Evolutionary conservation across 805 yeast genomes (phyloP).

Genomic region (Pichia thaimueangensis): DNA sequence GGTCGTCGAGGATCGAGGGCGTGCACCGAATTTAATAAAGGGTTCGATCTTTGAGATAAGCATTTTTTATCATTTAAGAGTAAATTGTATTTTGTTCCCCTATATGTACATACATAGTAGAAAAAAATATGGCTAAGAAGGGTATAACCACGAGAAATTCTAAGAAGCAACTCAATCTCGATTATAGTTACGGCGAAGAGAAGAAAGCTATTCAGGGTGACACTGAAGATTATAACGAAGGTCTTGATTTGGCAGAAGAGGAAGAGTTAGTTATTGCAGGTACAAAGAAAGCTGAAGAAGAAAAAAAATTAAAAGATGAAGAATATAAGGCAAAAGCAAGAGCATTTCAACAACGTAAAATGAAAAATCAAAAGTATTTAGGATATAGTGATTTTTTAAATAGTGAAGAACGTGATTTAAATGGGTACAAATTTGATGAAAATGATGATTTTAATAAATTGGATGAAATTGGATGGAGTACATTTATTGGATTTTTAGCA

Average conservation of each 20-base stretch:
- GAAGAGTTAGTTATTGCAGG: slow-evolving; percentile 17
- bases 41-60: too few species aligned
- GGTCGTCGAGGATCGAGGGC: too few species aligned
- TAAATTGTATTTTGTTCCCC: too few species aligned
- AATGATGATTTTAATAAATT: slow-evolving; percentile 12
- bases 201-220: not conserved
- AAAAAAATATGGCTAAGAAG: not conserved
- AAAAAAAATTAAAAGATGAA: not conserved
- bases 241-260: slow-evolving; percentile 3
- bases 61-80: too few species aligned
- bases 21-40: too few species aligned
- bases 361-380: slow-evolving; percentile 8
- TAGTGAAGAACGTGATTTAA: slow-evolving; percentile 6
- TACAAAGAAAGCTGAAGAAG: slow-evolving; percentile 6
- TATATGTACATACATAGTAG: too few species aligned
- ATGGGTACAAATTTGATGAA: slow-evolving; percentile 5
- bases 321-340: not conserved
- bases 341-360: not conserved
- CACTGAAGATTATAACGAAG: not conserved
- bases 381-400: slow-evolving; percentile 9
- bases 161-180: slow-evolving; percentile 1
- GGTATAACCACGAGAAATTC: not conserved
- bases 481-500: slow-evolving; percentile 22
- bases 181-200: slow-evolving; percentile 11
- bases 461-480: slow-evolving; percentile 22